phyloP scores from a whole-genome alignment of 2,329 filamentous ascomycete genomes.

The Clonostachys byssicola region DNA sequence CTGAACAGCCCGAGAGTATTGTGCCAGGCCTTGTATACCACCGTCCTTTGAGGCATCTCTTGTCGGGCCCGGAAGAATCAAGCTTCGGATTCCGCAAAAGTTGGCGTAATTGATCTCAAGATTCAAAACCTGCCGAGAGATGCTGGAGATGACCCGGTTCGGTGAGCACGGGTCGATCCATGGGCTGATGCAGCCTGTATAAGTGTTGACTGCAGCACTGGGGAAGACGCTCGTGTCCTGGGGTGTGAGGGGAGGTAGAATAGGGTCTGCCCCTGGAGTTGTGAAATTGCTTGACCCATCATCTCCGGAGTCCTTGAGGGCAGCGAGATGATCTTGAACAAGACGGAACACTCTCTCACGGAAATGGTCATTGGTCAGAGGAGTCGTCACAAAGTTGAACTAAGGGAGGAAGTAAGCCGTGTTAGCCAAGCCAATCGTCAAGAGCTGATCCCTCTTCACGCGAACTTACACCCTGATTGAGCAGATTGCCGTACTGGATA shows the following conservation, averaged over 20 bases:
- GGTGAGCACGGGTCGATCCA: conserved; percentile 89
- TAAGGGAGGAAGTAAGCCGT: conserved; percentile 20
- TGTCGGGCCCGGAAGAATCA: conserved; percentile 77
- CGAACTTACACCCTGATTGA: conserved; percentile 62
- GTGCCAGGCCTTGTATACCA: conserved; percentile 51
- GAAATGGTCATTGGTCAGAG: conserved; percentile 73
- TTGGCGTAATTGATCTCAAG: conserved; percentile 92
- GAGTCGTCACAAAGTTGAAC: conserved; percentile 77
- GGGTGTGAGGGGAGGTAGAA: conserved; percentile 67
- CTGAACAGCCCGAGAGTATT: conserved; percentile 80
- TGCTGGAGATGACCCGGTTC: conserved; percentile 76
- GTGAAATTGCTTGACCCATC: conserved; percentile 32
- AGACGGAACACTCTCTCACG: conserved; percentile 62
- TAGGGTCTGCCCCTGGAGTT: conserved; percentile 47
- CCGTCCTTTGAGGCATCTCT: conserved; percentile 51
- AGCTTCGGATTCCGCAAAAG: conserved; percentile 84
- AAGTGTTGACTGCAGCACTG: conserved; percentile 62
- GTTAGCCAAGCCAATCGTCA: too few species aligned
- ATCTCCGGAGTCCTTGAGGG: conserved; percentile 34
- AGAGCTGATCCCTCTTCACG: background rate
- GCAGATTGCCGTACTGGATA: conserved; percentile 60
- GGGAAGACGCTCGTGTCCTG: conserved; percentile 75
- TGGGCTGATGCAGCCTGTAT: conserved; percentile 76
- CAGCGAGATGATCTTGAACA: conserved; percentile 49
- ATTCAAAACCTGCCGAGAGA: conserved; percentile 86